Percentiles rank a stretch among this genome's conserved stretches.
Evolutionary conservation across 257 asterid genomes (phyloP).

Genomic region (Ocimum tenuiflorum): DNA sequence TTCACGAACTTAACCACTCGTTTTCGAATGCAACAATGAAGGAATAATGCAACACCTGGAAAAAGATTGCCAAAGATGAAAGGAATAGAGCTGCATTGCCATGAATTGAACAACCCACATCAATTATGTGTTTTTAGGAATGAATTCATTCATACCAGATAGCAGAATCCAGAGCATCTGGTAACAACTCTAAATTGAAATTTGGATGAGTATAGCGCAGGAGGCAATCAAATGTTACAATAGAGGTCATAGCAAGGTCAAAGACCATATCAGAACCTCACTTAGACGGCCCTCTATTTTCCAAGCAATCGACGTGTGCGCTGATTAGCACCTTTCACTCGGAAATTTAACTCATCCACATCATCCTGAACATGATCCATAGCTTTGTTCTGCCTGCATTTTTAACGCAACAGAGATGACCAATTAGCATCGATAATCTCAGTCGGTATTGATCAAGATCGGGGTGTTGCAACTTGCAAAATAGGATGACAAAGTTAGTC

Average conservation of each 20-base stretch:
- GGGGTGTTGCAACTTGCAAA: background rate
- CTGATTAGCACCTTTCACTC: constrained; percentile 52
- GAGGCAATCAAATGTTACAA: background rate
- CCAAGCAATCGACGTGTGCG: constrained; percentile 58
- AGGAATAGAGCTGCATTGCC: constrained; percentile 3
- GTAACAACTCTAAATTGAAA: background rate
- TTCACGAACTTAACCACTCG: background rate
- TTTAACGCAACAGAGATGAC: background rate
- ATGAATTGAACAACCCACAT: background rate
- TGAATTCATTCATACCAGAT: background rate
- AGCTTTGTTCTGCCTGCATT: constrained; percentile 54
- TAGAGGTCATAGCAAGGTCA: background rate
- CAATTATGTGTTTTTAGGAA: background rate
- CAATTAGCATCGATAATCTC: background rate
- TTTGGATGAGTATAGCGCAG: background rate
- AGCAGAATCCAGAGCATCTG: background rate
- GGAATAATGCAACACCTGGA: background rate
- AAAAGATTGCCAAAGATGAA: too few relatives aligned
- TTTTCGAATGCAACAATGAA: too few relatives aligned
- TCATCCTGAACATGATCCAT: constrained; percentile 52
- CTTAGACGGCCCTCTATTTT: constrained; percentile 26
- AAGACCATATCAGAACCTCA: background rate
- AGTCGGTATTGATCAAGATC: background rate
- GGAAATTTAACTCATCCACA: constrained; percentile 52
- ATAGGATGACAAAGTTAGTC: background rate